Base-by-base conservation (phyloP, 1,284 basidiomycete genomes). In the Amylostereum chailletii region DNA sequence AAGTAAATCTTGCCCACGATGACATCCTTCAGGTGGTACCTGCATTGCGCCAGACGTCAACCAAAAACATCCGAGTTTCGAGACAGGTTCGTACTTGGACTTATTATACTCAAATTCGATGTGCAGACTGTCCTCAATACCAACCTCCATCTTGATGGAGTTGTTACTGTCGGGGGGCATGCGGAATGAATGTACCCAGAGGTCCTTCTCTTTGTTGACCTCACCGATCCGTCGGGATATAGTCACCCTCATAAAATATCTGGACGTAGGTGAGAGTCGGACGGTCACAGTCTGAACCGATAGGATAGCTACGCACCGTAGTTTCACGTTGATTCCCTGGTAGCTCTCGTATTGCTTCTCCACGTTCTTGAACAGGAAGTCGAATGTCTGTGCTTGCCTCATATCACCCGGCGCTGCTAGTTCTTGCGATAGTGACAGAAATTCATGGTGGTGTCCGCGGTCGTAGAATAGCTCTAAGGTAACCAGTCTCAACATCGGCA, bases 51-150 rank as follows among this genome's bases (percentile, higher is more conserved):
- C n/a, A 26, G 9, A 30, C 34, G 34, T 41, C 49, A 30, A 34
- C 10, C 30, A 44, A 37, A 45, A 32, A 33, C 29, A 26, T 47
- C 26, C 19, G 19, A 19, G 19, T 19, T 19, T 30, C 5, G 43
- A 6, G 29, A 11, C 47, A 27, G 32, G 2, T 4, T 71, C 86
- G 55, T 55, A 90, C 93, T 98, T 98, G 52, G 94, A 96, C 67
- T 98, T 98, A 76, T 99, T 98, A 72, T 99, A 98, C 70, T 99
- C 95, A 60, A 99, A 98, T 68, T 99, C 95, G 62, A 99, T 99
- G 65, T 99, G 95, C 58, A 98, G 69, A 67, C 95, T 98, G 64
- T 99, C 95, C 65, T 98, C 95, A 55, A 99, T 98, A 11, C 95
- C 95, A 36, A 99, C 96, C 68, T 99, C 95, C 96, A 99, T 99